phyloP scores from a whole-genome alignment of 805 yeast species.

The Torulaspora gathmanii region DNA sequence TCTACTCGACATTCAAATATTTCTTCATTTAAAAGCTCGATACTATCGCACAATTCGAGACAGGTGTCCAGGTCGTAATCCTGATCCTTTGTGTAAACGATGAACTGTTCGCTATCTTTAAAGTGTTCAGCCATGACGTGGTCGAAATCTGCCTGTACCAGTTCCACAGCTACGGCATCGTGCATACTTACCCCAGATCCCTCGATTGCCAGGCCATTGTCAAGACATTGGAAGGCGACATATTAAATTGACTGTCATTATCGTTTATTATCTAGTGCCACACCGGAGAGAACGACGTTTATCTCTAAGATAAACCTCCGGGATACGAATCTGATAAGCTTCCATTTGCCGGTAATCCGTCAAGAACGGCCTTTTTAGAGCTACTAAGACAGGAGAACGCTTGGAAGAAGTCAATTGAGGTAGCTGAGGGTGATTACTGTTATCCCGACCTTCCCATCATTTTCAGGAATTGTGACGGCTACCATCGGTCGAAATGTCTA shows the following conservation, averaged over 20 bases:
- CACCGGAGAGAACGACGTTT: neutral
- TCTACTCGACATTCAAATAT: neutral
- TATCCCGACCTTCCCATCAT: too few relatives aligned
- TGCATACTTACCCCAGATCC: constrained; percentile 1
- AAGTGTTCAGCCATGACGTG: constrained; percentile 13
- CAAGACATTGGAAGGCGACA: neutral
- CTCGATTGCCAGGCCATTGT: neutral
- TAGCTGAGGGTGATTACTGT: too few relatives aligned
- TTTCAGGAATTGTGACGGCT: too few relatives aligned
- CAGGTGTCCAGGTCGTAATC: constrained; percentile 17
- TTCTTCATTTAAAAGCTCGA: constrained; percentile 11
- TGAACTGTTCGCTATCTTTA: constrained; percentile 13
- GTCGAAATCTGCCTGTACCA: constrained; percentile 10
- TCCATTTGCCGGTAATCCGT: neutral
- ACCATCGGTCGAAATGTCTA: too few relatives aligned
- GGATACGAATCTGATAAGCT: neutral
- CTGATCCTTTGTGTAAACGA: constrained; percentile 12
- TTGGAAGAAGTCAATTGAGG: too few relatives aligned
- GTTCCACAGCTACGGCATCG: constrained; percentile 12
- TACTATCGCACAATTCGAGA: constrained; percentile 13
- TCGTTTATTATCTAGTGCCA: neutral
- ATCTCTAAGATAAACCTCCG: neutral
- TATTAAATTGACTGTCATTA: neutral
- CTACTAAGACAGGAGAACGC: too few relatives aligned
- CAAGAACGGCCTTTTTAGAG: too few relatives aligned